Percentiles rank a stretch among this genome's conserved stretches.
phyloP scores from a whole-genome alignment of 2,329 filamentous ascomycete species.

The Colletotrichum simmondsii region DNA sequence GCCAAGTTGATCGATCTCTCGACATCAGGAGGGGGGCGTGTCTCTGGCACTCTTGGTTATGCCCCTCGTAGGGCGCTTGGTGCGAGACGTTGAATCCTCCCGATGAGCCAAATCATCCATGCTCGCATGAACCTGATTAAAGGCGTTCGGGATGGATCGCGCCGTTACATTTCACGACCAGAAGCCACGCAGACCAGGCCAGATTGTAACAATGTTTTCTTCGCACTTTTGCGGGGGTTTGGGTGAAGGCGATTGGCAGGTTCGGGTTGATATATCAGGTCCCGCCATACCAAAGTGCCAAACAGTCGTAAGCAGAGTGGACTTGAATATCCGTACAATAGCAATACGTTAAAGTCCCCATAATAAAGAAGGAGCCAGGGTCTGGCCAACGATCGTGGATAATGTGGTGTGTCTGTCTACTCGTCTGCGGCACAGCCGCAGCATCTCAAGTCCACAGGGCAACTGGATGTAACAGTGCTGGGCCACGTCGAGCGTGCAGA shows the following conservation, averaged over 20 bases:
- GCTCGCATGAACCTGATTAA: conserved; percentile 7
- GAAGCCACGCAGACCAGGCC: background rate
- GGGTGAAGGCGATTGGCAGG: conserved; percentile 18
- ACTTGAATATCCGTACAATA: background rate
- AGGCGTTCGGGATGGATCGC: conserved; percentile 16
- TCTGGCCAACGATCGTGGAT: background rate
- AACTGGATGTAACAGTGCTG: conserved; percentile 13
- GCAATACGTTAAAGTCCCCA: background rate
- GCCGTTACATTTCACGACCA: conserved; percentile 12
- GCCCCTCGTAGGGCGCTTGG: conserved; percentile 16
- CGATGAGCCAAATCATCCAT: conserved; percentile 35
- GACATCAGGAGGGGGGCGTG: conserved; percentile 16
- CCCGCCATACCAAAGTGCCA: background rate
- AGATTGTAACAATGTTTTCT: background rate
- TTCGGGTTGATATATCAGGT: conserved; percentile 16
- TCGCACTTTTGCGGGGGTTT: background rate
- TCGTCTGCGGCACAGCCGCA: conserved; percentile 18
- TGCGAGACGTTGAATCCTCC: conserved; percentile 34
- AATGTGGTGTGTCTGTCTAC: conserved; percentile 5
- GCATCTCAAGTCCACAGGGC: conserved; percentile 6
- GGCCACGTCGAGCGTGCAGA: conserved; percentile 25
- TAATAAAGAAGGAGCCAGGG: background rate
- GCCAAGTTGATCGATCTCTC: conserved; percentile 10
- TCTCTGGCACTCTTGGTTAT: conserved; percentile 17
- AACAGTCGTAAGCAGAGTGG: background rate